A percentile compares a stretch with the other conserved stretches of the same genome.
These are phyloP conservation scores for Sporothrix pseudoabietina DNA, from an alignment of 2,329 filamentous ascomycete genomes.

Conservation along the genomic window DNA sequence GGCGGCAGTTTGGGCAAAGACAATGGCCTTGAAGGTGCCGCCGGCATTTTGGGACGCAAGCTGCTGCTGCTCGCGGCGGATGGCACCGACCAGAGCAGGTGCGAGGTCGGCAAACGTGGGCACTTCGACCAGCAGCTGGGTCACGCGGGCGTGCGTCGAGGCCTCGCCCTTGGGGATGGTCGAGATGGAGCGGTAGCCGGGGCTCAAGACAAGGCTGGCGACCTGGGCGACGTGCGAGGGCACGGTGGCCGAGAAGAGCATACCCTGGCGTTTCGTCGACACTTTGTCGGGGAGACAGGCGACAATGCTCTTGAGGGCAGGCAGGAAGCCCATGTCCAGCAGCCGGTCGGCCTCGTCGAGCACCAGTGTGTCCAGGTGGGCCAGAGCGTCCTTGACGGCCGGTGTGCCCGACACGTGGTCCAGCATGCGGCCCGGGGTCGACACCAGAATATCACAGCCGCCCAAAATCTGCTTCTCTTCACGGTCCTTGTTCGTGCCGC, in stretches of 20 bases:
- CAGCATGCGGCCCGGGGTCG: slow-evolving; percentile 75
- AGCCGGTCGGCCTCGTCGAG: slow-evolving; percentile 83
- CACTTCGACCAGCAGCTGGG: slow-evolving; percentile 69
- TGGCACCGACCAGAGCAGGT: slow-evolving; percentile 59
- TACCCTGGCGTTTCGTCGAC: slow-evolving; percentile 65
- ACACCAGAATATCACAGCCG: slow-evolving; percentile 78
- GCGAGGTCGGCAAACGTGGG: slow-evolving; percentile 71
- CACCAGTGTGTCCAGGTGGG: slow-evolving; percentile 72
- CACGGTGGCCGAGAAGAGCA: slow-evolving; percentile 85
- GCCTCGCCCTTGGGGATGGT: slow-evolving; percentile 75
- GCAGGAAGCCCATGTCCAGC: slow-evolving; percentile 83
- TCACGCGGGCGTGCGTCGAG: slow-evolving; percentile 74
- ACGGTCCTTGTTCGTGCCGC: slow-evolving; percentile 72
- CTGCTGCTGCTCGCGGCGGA: slow-evolving; percentile 47
- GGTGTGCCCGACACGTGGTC: slow-evolving; percentile 78
- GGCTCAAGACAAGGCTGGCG: slow-evolving; percentile 67
- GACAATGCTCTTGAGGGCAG: slow-evolving; percentile 75
- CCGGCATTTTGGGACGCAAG: slow-evolving; percentile 30
- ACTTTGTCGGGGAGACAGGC: slow-evolving; percentile 65
- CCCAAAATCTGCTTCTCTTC: slow-evolving; percentile 70
- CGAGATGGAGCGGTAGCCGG: slow-evolving; percentile 76
- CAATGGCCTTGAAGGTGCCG: slow-evolving; percentile 76
- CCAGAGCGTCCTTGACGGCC: slow-evolving; percentile 66
- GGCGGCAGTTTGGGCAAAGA: slow-evolving; percentile 70
- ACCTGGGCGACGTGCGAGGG: slow-evolving; percentile 76